Base-by-base conservation (phyloP, 768 basidiomycete genomes). In the Pulveroboletus sp. region DNA sequence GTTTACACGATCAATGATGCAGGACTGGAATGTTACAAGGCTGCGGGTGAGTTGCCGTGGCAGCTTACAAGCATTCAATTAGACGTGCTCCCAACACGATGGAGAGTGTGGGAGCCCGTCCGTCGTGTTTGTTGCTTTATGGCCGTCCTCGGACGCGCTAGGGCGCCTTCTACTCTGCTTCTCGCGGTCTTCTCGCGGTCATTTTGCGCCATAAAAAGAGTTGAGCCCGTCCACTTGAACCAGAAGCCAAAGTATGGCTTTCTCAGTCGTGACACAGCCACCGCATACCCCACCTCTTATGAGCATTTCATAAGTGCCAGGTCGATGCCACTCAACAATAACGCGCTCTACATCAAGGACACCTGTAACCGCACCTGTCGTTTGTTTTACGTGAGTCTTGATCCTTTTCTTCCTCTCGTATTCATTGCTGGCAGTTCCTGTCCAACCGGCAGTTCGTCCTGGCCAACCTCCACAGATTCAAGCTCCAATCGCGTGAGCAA, bases 361-460 rank as follows among this genome's bases (percentile, higher is more conserved):
- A 41, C 47, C 24, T 64, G 62, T 60, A 54, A 51, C 42, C 51
- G 63, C 35, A 49, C 52, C 28, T 64, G 62, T 14, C 60, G 63
- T 50, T 44, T 62, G 57, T 57, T 64, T 30, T 44, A 57, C 10
- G 63, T 62, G 6, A 0, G 51, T 28, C n/a, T 40, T 21, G 21
- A 21, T 2, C 3, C 21, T 2, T 12, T 15, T 40, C 27, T 0
- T 8, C 12, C 49, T 9, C 26, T 17, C 1, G 3, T n/a, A n/a
- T n/a, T 47, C 15, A 49, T 26, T 5, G 7, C 10, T 15, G 1
- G 1, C 15, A 61, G 63, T 49, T 62, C 26, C 52, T 64, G 17
- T 66, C 63, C 27, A 39, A 57, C 47, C 56, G 60, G 11, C 62
- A 65, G 56, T 33, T 57, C 63, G 57, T 65, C 55, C 67, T 67